Percentiles rank a stretch among this genome's conserved stretches.
These are phyloP conservation scores for Citrus sp. DNA, from an alignment of 345 rosid species.

Conservation along the genomic window DNA sequence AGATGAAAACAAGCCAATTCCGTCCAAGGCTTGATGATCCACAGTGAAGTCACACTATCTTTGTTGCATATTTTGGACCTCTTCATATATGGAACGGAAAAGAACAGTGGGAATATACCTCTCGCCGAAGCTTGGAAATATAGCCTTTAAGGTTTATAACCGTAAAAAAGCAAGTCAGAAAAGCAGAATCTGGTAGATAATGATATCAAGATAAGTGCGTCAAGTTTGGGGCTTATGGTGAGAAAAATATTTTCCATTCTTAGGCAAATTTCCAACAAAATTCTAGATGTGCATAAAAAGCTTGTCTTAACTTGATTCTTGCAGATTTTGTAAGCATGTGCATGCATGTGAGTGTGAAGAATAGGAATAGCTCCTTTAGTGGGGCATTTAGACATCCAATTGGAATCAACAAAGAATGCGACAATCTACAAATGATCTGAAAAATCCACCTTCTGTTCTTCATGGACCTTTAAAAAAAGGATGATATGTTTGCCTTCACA, in stretches of 20 bases:
- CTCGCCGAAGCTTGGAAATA: constrained; percentile 93
- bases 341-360: background rate
- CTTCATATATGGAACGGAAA: constrained; percentile 61
- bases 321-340: background rate
- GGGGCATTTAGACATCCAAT: background rate
- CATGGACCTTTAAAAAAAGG: background rate
- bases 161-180: constrained; percentile 11
- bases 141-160: constrained; percentile 38
- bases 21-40: background rate
- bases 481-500: background rate
- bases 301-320: background rate
- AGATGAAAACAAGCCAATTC: background rate
- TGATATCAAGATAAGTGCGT: background rate
- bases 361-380: background rate
- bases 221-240: background rate
- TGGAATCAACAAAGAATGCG: background rate
- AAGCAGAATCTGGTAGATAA: background rate
- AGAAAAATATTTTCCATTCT: background rate
- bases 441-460: background rate
- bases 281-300: background rate
- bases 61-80: constrained; percentile 55
- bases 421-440: background rate
- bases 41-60: constrained; percentile 15
- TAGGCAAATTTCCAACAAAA: background rate
- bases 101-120: constrained; percentile 71